Conservation (phyloP, 805 yeast genomes). For the Yarrowia alimentaria region DNA sequence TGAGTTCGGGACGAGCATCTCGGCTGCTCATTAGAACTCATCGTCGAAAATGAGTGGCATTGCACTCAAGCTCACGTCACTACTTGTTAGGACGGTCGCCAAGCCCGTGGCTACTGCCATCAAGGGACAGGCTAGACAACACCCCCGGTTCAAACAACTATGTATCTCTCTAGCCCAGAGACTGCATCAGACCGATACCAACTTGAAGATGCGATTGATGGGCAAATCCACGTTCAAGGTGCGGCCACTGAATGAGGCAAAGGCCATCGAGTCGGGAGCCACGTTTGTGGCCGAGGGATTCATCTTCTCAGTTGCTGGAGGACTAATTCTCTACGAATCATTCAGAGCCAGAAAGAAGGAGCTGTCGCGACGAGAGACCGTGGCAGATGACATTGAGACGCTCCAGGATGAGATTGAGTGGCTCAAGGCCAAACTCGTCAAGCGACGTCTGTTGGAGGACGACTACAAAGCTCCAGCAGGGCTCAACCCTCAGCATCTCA, state of each 20-base stretch:
- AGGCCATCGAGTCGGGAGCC: constrained; percentile 82
- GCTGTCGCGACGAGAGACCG: constrained; percentile 55
- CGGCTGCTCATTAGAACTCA: no score
- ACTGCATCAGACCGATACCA: constrained; percentile 63
- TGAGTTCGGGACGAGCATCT: neutral
- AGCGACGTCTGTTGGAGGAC: constrained; percentile 43
- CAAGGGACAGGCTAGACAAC: constrained; percentile 73
- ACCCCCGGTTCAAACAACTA: constrained; percentile 55
- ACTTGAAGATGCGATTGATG: constrained; percentile 57
- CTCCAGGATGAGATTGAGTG: constrained; percentile 69
- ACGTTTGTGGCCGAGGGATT: constrained; percentile 72
- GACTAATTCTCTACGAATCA: constrained; percentile 68
- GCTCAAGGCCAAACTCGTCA: constrained; percentile 44
- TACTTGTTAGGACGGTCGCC: constrained; percentile 70
- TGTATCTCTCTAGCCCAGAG: constrained; percentile 74
- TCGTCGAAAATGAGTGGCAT: constrained; percentile 61
- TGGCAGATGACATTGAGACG: constrained; percentile 68
- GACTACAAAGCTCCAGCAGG: constrained; percentile 52
- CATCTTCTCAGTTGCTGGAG: constrained; percentile 77
- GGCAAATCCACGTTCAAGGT: constrained; percentile 54
- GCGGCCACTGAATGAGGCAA: constrained; percentile 76
- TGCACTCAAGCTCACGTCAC: constrained; percentile 69
- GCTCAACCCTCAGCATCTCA: constrained; percentile 48
- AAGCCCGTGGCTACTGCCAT: constrained; percentile 73
- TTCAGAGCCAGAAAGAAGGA: constrained; percentile 66